Percentiles rank a stretch among this genome's conserved stretches.
Evolutionary conservation across 805 yeast genomes (phyloP).

Genomic region (Sporopachydermia lactativora): DNA sequence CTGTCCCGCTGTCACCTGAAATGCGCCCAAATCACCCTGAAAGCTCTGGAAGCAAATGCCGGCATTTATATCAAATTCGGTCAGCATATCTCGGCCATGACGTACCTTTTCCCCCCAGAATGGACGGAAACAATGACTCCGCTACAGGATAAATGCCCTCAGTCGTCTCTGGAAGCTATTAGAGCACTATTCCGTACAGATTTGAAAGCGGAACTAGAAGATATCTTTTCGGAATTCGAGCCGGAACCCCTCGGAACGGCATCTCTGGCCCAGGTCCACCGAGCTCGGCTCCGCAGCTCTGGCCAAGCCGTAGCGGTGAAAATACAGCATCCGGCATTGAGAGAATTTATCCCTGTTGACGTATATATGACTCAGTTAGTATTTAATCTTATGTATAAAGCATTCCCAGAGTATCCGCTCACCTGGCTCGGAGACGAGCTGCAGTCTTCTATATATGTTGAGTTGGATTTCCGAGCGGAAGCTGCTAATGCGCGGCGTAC

Average conservation of each 20-base stretch:
- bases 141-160: conserved; percentile 81
- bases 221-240: conserved; percentile 53
- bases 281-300: conserved; percentile 42
- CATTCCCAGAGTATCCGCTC: conserved; percentile 88
- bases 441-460: conserved; percentile 77
- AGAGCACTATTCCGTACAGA: conserved; percentile 53
- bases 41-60: conserved; percentile 74
- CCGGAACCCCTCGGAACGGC: conserved; percentile 85
- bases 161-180: conserved; percentile 58
- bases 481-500: conserved; percentile 73
- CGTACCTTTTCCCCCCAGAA: conserved; percentile 78
- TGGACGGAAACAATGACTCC: conserved; percentile 96
- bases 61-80: conserved; percentile 92
- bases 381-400: conserved; percentile 54
- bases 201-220: conserved; percentile 43
- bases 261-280: conserved; percentile 90
- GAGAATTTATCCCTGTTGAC: conserved; percentile 84
- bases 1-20: conserved; percentile 51
- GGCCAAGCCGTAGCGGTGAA: conserved; percentile 84
- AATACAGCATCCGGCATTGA: conserved; percentile 81
- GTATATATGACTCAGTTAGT: conserved; percentile 64
- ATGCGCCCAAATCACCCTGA: conserved; percentile 68
- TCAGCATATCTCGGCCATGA: conserved; percentile 86
- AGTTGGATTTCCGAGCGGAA: conserved; percentile 77
- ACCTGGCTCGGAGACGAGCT: conserved; percentile 94